Evolutionary conservation across 768 basidiomycete species (phyloP).

Genomic region (Tulasnella sp.): DNA sequence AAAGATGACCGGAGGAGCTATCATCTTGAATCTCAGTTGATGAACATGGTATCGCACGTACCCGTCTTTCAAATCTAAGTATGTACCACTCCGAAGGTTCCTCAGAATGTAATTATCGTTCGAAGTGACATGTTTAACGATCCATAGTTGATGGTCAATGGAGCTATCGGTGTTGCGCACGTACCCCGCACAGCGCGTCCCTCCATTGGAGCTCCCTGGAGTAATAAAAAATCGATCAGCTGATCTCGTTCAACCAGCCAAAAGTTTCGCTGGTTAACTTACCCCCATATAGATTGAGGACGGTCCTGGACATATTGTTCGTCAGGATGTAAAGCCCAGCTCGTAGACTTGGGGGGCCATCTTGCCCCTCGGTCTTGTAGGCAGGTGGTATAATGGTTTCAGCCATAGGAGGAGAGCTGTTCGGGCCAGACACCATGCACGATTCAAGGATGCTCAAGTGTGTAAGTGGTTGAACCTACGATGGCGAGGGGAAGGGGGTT

Average conservation of each 20-base stretch:
- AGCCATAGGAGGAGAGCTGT: background rate
- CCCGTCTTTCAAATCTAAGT: background rate
- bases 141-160: background rate
- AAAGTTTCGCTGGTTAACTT: background rate
- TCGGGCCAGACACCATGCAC: background rate
- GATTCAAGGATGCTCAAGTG: too few species aligned
- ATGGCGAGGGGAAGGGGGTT: background rate
- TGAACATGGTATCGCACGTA: background rate
- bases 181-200: background rate
- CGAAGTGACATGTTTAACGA: background rate
- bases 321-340: background rate
- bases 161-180: background rate
- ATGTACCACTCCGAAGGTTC: background rate
- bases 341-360: background rate
- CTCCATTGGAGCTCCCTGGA: background rate
- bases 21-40: background rate
- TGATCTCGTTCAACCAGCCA: background rate
- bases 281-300: background rate
- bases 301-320: background rate
- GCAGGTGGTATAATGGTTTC: background rate
- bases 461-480: too few species aligned
- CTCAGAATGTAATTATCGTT: background rate
- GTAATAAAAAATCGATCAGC: background rate
- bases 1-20: background rate
- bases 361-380: background rate